phyloP scores from a whole-genome alignment of 441 rosid genomes.

The Gossypium trilobum region DNA sequence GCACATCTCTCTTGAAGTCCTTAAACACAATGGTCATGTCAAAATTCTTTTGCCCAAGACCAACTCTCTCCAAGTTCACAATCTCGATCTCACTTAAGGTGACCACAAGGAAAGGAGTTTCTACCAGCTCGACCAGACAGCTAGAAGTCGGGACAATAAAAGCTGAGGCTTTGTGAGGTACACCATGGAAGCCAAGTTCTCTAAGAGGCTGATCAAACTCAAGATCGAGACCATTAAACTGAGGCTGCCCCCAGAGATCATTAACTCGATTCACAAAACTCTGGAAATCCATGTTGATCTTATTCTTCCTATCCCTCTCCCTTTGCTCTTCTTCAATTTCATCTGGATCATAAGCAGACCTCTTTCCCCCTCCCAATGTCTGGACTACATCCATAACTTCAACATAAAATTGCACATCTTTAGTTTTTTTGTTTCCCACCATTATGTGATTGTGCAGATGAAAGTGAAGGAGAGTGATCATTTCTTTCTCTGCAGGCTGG shows the following conservation, averaged over 20 bases:
- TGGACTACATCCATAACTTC: constrained; percentile 86
- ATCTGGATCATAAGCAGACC: constrained; percentile 91
- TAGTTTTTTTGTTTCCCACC: constrained; percentile 84
- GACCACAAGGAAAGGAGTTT: constrained; percentile 76
- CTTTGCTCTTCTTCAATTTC: constrained; percentile 91
- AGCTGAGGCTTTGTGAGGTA: constrained; percentile 64
- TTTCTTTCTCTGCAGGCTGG: constrained; percentile 95
- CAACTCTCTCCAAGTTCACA: constrained; percentile 86
- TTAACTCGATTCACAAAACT: constrained; percentile 73
- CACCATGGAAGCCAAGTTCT: constrained; percentile 88
- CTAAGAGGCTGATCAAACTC: constrained; percentile 92
- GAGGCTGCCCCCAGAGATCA: constrained; percentile 80
- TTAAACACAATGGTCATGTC: constrained; percentile 81
- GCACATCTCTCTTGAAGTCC: constrained; percentile 79
- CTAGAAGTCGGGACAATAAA: constrained; percentile 81
- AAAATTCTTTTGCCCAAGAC: constrained; percentile 84
- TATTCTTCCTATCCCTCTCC: constrained; percentile 76
- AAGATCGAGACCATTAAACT: constrained; percentile 58
- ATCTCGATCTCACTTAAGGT: constrained; percentile 81
- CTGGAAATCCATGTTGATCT: constrained; percentile 76
- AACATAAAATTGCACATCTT: constrained; percentile 81
- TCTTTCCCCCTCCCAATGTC: constrained; percentile 72
- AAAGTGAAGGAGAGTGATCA: constrained; percentile 77
- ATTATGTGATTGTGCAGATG: constrained; percentile 88
- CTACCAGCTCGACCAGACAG: constrained; percentile 78